Base-by-base conservation (phyloP, 257 asterid species). In the Gentiana macrophylla region DNA sequence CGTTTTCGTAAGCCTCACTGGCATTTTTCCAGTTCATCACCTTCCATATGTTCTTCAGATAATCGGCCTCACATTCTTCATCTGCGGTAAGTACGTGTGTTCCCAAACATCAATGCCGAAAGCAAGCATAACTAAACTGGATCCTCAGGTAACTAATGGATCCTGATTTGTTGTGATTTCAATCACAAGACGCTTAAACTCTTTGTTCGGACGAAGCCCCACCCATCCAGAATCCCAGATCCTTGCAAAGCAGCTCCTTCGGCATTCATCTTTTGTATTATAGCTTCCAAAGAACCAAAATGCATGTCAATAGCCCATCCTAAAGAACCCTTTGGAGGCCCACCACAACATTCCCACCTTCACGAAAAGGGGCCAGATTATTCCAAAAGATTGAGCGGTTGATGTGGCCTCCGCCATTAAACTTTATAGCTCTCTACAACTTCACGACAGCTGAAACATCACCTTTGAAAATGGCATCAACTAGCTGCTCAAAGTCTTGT, bases 331-430 rank as follows among this genome's bases (percentile, higher is more conserved):
- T 70, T 77, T 34, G 94, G 94, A 56, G 89, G 89, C 66, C 80
- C 94, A 15, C 94, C 94, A 48, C 94, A n/a, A n/a, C n/a, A n/a
- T n/a, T n/a, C n/a, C n/a, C 92, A 36, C 89, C 86, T 68, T 80
- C 95, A 52, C 73, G 74, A 62, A 67, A 58, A 36, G 97, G 94
- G 51, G 95, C 83, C 68, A 89, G 92, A 71, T 15, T 15, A 15
- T 15, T 15, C 24, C 24, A 15, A 15, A 15, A 15, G 24, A 15
- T 15, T 15, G 24, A 81, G 80, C 86, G 97, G 60, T 86, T 89
- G 58, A 89, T 63, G 61, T 89, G 97, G 68, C 95, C 96, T 80
- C 97, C 97, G 75, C 96, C 97, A 38, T 90, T 90, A 72, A 90
- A 90, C 72, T 84, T 90, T 82, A 90, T 75, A 64, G 96, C 94